phyloP scores from a whole-genome alignment of 164 flowering plant genomes.

The Kalanchoe fedtschenkoi region DNA sequence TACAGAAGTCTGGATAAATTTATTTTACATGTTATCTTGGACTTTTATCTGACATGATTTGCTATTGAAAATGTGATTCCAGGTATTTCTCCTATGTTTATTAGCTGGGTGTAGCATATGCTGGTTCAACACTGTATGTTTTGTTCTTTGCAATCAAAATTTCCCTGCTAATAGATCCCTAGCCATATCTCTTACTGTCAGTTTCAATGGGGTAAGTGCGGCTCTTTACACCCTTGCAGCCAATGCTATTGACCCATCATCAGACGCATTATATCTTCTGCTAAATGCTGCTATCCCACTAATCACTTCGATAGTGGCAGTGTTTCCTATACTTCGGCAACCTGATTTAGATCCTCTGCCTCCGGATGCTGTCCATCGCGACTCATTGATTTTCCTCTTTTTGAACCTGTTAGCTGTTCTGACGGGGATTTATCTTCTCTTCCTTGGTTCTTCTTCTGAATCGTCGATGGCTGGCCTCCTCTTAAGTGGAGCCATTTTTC shows the following conservation, averaged over 20 bases:
- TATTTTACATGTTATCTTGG: background rate
- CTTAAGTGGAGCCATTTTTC: conserved; percentile 52
- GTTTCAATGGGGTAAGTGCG: conserved; percentile 88
- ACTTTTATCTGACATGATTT: background rate
- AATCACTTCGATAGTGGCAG: conserved; percentile 35
- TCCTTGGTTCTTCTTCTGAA: conserved; percentile 32
- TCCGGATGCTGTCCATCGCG: conserved; percentile 35
- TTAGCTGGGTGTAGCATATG: conserved; percentile 84
- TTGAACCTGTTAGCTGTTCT: conserved; percentile 51
- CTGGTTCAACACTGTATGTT: conserved; percentile 95
- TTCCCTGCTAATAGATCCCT: conserved; percentile 56
- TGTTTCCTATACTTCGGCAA: conserved; percentile 61
- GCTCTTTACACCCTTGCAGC: conserved; percentile 71
- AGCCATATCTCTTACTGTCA: conserved; percentile 70
- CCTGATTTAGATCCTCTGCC: conserved; percentile 44
- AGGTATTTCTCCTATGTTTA: conserved; percentile 70
- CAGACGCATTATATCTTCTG: conserved; percentile 47
- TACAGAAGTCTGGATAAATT: background rate
- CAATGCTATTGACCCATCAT: conserved; percentile 38
- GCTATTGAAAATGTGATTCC: conserved; percentile 7
- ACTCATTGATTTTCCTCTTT: conserved; percentile 52
- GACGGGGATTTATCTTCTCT: conserved; percentile 70
- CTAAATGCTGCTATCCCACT: conserved; percentile 70
- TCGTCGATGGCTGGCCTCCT: conserved; percentile 27
- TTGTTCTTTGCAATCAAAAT: conserved; percentile 63